Conservation (phyloP, 805 yeast species). For the Tetrapisispora fleetii region DNA sequence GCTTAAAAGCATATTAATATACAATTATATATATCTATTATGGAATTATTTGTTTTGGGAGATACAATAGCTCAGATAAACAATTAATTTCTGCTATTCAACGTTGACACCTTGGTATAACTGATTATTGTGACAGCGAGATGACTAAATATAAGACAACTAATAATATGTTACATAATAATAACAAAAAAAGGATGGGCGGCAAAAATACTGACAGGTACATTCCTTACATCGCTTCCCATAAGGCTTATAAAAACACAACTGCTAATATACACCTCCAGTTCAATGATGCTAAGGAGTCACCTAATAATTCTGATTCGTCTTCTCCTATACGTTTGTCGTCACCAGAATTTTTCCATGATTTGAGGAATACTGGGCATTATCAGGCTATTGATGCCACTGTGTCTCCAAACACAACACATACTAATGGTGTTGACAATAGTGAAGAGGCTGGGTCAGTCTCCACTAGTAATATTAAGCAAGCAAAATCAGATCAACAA, state of each 20-base stretch:
- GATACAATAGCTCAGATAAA: not conserved
- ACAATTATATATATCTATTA: too few relatives aligned
- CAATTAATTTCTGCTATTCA: not conserved
- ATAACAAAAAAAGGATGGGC: conserved; percentile 5
- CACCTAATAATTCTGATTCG: conserved; percentile 5
- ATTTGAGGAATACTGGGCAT: conserved; percentile 17
- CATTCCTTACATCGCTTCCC: conserved; percentile 31
- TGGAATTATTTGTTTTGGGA: too few relatives aligned
- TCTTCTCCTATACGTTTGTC: conserved; percentile 24
- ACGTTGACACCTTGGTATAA: not conserved
- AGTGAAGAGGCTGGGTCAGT: not conserved
- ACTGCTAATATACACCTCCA: conserved; percentile 5
- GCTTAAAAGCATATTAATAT: not conserved
- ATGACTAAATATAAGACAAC: not conserved
- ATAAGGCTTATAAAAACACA: conserved; percentile 19
- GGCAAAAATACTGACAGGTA: conserved; percentile 28
- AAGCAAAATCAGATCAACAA: conserved; percentile 5
- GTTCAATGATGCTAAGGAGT: not conserved
- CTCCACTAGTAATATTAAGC: not conserved
- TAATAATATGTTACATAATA: not conserved
- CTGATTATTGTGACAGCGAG: not conserved
- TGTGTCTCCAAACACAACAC: conserved; percentile 1
- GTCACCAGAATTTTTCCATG: conserved; percentile 25
- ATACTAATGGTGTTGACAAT: not conserved
- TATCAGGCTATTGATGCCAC: conserved; percentile 12